Evolutionary conservation across 2,329 filamentous ascomycete species (phyloP).

Genomic region (Calcarisporium arbuscula): DNA sequence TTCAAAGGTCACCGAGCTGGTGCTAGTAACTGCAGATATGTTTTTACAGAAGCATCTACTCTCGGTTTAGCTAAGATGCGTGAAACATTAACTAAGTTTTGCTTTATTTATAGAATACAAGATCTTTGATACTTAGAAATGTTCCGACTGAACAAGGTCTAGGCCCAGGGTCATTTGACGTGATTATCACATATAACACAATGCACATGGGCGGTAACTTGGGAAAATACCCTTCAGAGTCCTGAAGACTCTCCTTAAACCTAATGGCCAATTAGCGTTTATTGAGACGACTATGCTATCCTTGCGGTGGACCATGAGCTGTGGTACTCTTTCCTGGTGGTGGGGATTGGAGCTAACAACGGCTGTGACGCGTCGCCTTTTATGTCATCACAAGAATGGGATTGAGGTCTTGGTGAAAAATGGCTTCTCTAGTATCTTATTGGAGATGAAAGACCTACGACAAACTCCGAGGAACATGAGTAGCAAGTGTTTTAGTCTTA

Average conservation of each 20-base stretch:
- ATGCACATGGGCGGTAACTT: not conserved
- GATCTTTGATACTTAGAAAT: conserved; percentile 14
- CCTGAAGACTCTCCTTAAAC: conserved; percentile 5
- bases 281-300: conserved; percentile 6
- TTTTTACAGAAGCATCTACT: conserved; percentile 30
- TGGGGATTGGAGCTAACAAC: too few species aligned
- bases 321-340: too few species aligned
- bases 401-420: too few species aligned
- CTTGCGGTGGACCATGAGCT: conserved; percentile 6
- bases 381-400: too few species aligned
- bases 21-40: too few species aligned
- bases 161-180: conserved; percentile 10
- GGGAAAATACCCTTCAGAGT: conserved; percentile 2
- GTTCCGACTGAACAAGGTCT: conserved; percentile 10
- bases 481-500: too few species aligned
- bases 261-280: conserved; percentile 8
- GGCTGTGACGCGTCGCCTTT: too few species aligned
- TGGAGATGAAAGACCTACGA: too few species aligned
- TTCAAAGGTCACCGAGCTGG: conserved; percentile 14
- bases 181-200: conserved; percentile 18
- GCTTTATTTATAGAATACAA: conserved; percentile 13
- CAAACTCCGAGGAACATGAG: too few species aligned
- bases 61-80: conserved; percentile 16
- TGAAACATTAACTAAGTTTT: conserved; percentile 6
- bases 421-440: too few species aligned